Evolutionary conservation across 192 early-diverging fungal genomes (phyloP), one percentile per base, ranked within the genome.

Genomic region (Umbelopsis sp.): DNA sequence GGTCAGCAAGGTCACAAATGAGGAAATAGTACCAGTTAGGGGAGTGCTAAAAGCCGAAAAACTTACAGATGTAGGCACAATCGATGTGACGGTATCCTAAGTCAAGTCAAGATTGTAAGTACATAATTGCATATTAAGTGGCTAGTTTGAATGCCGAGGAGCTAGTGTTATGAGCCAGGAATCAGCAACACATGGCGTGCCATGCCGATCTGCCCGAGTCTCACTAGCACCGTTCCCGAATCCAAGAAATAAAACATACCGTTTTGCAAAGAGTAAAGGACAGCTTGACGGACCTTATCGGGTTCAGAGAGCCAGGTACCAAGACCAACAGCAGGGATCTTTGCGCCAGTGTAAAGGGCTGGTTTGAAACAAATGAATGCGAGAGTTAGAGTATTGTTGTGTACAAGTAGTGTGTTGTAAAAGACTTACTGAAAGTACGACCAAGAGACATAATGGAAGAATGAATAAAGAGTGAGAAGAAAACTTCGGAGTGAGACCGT

Each of bases 61-160:
- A 44, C 56, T 62, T 62, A 62, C 56, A 89, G 49, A 80, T 74
- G 45, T 77, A 77, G 20, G 88, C 89, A 72, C 91, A 89, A 73
- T 91, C 89, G 49, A 93, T 88, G 70, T 92, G 91, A 6, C 90
- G 80, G 83, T 91, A 90, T 36, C 95, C 94, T 45, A 41, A 41
- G 38, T 41, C 38, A 41, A 4, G 7, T 6, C 7, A 6, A 41
- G 38, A 41, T 3, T 6, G 56, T 51, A 44, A 50, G 26, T 43
- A 36, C 7, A 25, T 17, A 9, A 65, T 20, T 38, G 36, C 36
- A 38, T 3, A 38, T 8, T 6, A 6, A 38, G 36, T 3, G 36
- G 8, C n/a, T n/a, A n/a, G n/a, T n/a, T n/a, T n/a, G n/a, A n/a
- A n/a, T n/a, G 36, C 36, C 36, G 38, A 41, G 38, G 8, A 11